These are phyloP conservation scores for Aschersonia sp. DNA, from an alignment of 2,329 filamentous ascomycete genomes.

Conservation along the genomic window DNA sequence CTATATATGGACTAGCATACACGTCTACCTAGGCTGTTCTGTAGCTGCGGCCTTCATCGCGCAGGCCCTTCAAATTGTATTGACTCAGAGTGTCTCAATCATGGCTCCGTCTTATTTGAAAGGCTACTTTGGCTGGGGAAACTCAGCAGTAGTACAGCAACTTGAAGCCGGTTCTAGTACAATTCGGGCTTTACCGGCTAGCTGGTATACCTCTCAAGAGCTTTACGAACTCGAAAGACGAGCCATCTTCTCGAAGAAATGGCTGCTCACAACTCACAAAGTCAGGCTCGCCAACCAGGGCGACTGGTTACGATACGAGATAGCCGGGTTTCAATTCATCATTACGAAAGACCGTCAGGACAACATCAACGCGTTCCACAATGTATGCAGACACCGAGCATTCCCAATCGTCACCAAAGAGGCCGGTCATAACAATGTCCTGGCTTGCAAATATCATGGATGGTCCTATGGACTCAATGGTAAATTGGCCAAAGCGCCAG, in stretches of 20 bases:
- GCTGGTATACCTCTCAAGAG: slow-evolving; percentile 36
- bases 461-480: slow-evolving; percentile 47
- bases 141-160: slow-evolving; percentile 7
- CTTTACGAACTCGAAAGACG: slow-evolving; percentile 43
- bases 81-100: not conserved
- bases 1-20: not conserved
- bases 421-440: slow-evolving; percentile 33
- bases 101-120: slow-evolving; percentile 15
- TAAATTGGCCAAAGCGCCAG: slow-evolving; percentile 43
- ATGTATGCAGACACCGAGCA: slow-evolving; percentile 46
- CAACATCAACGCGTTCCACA: slow-evolving; percentile 45
- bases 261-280: slow-evolving; percentile 40
- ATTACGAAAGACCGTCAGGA: slow-evolving; percentile 33
- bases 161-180: slow-evolving; percentile 9
- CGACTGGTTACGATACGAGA: slow-evolving; percentile 39
- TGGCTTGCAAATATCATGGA: slow-evolving; percentile 47
- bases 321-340: slow-evolving; percentile 42
- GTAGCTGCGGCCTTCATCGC: not conserved
- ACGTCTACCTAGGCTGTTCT: not conserved
- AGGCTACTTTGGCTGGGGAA: slow-evolving; percentile 21
- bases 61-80: not conserved
- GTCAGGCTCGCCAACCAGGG: slow-evolving; percentile 33
- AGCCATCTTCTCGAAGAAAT: slow-evolving; percentile 41
- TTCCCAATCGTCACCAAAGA: slow-evolving; percentile 40
- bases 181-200: slow-evolving; percentile 26